phyloP scores from a whole-genome alignment of 495 filamentous ascomycete species.

The Parachaetomium inaequale region DNA sequence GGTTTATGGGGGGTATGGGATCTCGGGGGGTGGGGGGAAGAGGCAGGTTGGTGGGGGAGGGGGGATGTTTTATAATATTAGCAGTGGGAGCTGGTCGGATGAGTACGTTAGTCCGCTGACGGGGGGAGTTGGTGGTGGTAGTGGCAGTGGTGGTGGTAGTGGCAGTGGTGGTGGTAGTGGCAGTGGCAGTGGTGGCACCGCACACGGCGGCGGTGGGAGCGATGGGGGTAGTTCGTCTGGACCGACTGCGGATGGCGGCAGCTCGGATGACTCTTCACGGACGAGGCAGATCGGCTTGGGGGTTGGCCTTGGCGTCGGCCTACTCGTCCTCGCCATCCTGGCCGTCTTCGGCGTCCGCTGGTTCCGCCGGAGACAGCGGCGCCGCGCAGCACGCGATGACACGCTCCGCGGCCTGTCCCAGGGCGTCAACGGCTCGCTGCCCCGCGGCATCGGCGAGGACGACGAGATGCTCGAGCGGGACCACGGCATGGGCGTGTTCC shows the following conservation, averaged over 20 bases:
- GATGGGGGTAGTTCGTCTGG: not conserved
- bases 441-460: slow-evolving; percentile 21
- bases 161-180: not conserved
- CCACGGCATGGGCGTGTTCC: slow-evolving; percentile 26
- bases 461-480: slow-evolving; percentile 61
- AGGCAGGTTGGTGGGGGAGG: slow-evolving; percentile 37
- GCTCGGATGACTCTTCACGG: not conserved
- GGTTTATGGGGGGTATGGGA: slow-evolving; percentile 76
- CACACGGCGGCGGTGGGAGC: not conserved
- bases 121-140: not conserved
- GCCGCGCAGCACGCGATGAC: slow-evolving; percentile 35
- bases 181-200: too few relatives aligned
- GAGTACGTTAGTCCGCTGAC: slow-evolving; percentile 53
- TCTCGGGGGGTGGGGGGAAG: slow-evolving; percentile 33
- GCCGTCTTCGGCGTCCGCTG: slow-evolving; percentile 23
- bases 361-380: slow-evolving; percentile 57
- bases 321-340: slow-evolving; percentile 49
- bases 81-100: slow-evolving; percentile 65
- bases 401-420: slow-evolving; percentile 40
- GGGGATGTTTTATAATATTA: slow-evolving; percentile 72
- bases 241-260: not conserved
- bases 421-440: slow-evolving; percentile 35
- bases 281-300: slow-evolving; percentile 44
- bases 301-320: slow-evolving; percentile 70
- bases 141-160: not conserved